A percentile compares a stretch with the other conserved stretches of the same genome.
These are phyloP conservation scores for Solanum sitiens DNA, from an alignment of 257 asterid genomes.

Conservation along the genomic window DNA sequence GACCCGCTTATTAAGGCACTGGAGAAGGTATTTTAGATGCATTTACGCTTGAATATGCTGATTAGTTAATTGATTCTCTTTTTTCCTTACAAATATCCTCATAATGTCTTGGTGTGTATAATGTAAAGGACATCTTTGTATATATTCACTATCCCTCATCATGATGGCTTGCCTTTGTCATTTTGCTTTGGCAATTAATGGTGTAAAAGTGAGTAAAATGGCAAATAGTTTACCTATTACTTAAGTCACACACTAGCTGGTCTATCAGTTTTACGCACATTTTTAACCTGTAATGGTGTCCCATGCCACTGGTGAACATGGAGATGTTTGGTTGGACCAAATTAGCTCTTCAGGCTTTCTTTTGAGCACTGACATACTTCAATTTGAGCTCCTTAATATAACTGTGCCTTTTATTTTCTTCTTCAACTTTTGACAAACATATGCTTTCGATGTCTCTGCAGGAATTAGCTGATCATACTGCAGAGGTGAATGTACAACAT, in stretches of 20 bases:
- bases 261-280: neutral
- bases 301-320: neutral
- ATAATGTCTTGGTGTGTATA: neutral
- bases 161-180: neutral
- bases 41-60: neutral
- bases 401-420: neutral
- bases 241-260: neutral
- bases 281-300: neutral
- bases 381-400: neutral
- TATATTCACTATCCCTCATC: neutral
- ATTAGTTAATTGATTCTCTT: neutral
- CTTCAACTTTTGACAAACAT: neutral
- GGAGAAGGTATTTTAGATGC: slow-evolving; percentile 40
- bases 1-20: slow-evolving; percentile 71
- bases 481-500: slow-evolving; percentile 64
- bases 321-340: neutral
- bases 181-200: neutral
- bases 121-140: neutral
- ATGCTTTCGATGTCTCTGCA: slow-evolving; percentile 10
- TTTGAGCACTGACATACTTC: neutral
- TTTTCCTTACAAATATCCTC: neutral
- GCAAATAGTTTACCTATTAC: neutral
- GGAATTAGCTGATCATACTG: slow-evolving; percentile 71
- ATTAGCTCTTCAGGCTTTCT: neutral
- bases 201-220: neutral